Evolutionary conservation across 441 rosid genomes (phyloP).

Genomic region (Caryocar brasiliense): DNA sequence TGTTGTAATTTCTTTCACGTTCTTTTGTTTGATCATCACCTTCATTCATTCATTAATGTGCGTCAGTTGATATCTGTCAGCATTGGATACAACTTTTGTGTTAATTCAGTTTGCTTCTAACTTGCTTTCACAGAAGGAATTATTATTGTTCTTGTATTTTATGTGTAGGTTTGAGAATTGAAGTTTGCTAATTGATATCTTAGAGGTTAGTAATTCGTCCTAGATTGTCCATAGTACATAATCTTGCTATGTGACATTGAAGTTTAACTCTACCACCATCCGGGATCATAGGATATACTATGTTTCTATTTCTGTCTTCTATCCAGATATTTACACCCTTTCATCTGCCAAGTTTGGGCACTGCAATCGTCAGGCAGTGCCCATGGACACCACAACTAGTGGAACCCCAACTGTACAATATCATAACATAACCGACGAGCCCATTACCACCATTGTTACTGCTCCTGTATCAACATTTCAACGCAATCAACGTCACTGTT

Average conservation of each 20-base stretch:
- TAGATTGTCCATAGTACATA: neutral
- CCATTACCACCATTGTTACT: conserved; percentile 44
- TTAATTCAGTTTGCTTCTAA: neutral
- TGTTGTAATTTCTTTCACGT: neutral
- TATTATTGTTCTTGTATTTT: conserved; percentile 17
- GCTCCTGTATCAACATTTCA: conserved; percentile 46
- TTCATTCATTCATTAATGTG: neutral
- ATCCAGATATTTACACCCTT: conserved; percentile 28
- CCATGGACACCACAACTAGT: conserved; percentile 87
- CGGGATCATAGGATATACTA: conserved; percentile 15
- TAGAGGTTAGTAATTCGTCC: conserved; percentile 24
- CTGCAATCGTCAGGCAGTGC: conserved; percentile 54
- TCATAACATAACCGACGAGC: conserved; percentile 67
- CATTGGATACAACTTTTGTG: neutral
- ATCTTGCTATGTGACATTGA: neutral
- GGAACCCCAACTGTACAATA: conserved; percentile 58
- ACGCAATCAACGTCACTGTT: conserved; percentile 71
- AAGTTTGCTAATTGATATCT: conserved; percentile 32
- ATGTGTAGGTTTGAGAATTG: conserved; percentile 46
- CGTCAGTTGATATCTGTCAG: neutral
- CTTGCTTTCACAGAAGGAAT: conserved; percentile 6
- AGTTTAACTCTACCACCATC: neutral
- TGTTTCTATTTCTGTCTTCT: conserved; percentile 4
- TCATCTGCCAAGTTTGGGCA: conserved; percentile 40
- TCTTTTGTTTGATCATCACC: neutral